Conservation (phyloP, 1,284 basidiomycete species). For the Sporisorium exsertum region DNA sequence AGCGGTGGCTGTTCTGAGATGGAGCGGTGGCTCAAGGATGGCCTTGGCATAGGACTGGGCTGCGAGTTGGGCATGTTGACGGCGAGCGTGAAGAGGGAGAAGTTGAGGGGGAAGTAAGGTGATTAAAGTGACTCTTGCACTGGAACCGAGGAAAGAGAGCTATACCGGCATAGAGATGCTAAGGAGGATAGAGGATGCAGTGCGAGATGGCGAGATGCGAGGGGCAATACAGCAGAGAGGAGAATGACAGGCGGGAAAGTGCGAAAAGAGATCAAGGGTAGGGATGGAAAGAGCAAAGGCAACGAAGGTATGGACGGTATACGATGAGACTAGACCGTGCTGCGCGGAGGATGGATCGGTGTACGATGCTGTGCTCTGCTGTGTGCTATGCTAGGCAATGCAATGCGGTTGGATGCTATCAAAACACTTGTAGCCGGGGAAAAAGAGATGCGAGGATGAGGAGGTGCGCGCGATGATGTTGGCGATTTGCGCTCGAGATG, state of each 20-base stretch:
- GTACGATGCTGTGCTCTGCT: conserved; percentile 14
- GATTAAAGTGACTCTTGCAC: neutral
- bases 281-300: conserved; percentile 1
- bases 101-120: neutral
- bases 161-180: conserved; percentile 4
- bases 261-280: neutral
- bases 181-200: conserved; percentile 11
- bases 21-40: conserved; percentile 38
- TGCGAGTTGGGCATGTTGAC: conserved; percentile 18
- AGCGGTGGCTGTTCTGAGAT: conserved; percentile 48
- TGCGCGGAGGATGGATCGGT: neutral
- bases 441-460: neutral
- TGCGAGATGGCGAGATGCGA: conserved; percentile 16
- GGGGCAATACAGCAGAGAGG: neutral
- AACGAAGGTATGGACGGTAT: neutral
- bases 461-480: neutral
- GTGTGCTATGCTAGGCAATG: conserved; percentile 10
- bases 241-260: conserved; percentile 7
- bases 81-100: neutral
- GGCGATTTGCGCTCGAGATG: neutral
- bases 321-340: conserved; percentile 1
- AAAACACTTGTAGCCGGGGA: neutral
- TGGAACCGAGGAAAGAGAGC: neutral
- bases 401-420: conserved; percentile 17
- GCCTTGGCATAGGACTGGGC: conserved; percentile 21